Percentiles rank a stretch among this genome's conserved stretches.
Evolutionary conservation across 2,329 filamentous ascomycete species (phyloP).

Genomic region (Pseudocercospora fuligena): DNA sequence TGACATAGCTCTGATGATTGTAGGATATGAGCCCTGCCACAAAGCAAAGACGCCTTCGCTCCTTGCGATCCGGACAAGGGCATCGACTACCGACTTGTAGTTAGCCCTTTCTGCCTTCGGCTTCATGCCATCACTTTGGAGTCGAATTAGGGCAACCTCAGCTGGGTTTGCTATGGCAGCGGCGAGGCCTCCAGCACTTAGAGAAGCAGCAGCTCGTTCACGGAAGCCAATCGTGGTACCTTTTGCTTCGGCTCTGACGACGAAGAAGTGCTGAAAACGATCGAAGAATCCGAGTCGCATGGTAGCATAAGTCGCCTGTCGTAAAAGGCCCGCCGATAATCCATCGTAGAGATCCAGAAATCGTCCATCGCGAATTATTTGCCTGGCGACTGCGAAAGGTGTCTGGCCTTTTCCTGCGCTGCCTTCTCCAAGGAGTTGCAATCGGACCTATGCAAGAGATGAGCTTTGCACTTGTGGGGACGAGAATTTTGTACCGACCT

Average conservation of each 20-base stretch:
- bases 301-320: conserved; percentile 95
- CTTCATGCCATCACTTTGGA: conserved; percentile 95
- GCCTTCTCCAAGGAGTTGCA: conserved; percentile 92
- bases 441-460: conserved; percentile 71
- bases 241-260: conserved; percentile 69
- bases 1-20: conserved; percentile 92
- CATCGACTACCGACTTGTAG: conserved; percentile 90
- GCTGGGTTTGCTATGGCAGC: conserved; percentile 95
- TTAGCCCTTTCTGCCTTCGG: conserved; percentile 82
- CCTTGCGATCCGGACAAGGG: conserved; percentile 78
- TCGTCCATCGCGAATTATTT: conserved; percentile 84
- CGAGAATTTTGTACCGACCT: conserved; percentile 6
- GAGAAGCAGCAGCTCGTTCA: conserved; percentile 82
- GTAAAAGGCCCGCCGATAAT: conserved; percentile 84
- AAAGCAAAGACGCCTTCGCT: conserved; percentile 79
- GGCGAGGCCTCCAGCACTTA: conserved; percentile 83
- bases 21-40: conserved; percentile 88
- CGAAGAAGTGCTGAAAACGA: conserved; percentile 79
- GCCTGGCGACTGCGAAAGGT: conserved; percentile 76
- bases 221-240: conserved; percentile 75
- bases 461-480: background rate
- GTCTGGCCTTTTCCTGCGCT: conserved; percentile 77
- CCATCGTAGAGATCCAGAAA: conserved; percentile 89
- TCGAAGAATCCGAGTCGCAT: conserved; percentile 94
- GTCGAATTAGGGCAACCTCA: conserved; percentile 91